Evolutionary conservation across 495 filamentous ascomycete genomes (phyloP).

Genomic region (Penicillium psychrofluorescens): DNA sequence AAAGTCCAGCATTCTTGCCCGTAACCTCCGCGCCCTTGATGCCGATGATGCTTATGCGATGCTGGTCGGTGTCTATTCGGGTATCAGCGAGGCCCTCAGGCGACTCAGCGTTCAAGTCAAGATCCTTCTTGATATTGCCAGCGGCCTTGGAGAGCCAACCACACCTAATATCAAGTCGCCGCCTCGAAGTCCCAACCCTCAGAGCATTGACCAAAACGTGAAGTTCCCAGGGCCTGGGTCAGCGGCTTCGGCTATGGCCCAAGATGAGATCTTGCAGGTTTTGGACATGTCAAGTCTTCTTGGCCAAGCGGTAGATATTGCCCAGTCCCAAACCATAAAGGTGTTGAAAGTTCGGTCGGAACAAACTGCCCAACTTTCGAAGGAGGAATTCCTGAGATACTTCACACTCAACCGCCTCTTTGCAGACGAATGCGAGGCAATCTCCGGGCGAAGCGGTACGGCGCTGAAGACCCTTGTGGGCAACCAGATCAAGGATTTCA

Average conservation of each 20-base stretch:
- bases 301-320: constrained; percentile 86
- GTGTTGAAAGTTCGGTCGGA: constrained; percentile 87
- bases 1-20: constrained; percentile 81
- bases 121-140: constrained; percentile 90
- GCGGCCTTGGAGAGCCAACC: constrained; percentile 50
- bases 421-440: constrained; percentile 93
- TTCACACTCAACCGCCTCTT: constrained; percentile 92
- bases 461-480: constrained; percentile 84
- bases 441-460: constrained; percentile 80
- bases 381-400: constrained; percentile 79
- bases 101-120: constrained; percentile 87
- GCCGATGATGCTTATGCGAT: constrained; percentile 81
- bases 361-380: constrained; percentile 64
- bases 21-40: constrained; percentile 81
- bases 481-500: constrained; percentile 85
- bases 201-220: constrained; percentile 17
- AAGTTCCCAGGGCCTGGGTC: constrained; percentile 7
- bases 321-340: constrained; percentile 86
- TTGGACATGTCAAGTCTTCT: constrained; percentile 92
- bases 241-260: constrained; percentile 33
- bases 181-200: constrained; percentile 37
- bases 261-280: constrained; percentile 77
- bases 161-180: constrained; percentile 33
- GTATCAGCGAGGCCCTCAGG: constrained; percentile 78
- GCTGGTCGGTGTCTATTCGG: constrained; percentile 72